Conservation (phyloP, 306 rosid genomes). For the Ochetophila trinervis region DNA sequence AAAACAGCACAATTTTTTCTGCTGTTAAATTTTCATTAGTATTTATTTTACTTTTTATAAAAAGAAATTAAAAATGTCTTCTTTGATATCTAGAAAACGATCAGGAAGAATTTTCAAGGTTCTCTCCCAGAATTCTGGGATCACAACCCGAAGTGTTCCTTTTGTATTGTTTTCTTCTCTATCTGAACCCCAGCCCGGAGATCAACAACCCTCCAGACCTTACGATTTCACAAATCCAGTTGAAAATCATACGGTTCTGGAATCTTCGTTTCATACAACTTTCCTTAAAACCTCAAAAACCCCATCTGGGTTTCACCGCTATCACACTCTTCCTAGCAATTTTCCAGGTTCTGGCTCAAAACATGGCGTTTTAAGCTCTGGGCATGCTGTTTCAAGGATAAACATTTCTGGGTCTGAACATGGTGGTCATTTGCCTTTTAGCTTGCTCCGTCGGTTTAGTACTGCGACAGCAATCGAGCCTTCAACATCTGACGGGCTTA, state of each 20-base stretch:
- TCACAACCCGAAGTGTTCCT: background rate
- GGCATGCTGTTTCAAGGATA: background rate
- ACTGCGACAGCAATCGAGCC: constrained; percentile 46
- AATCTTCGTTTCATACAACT: constrained; percentile 21
- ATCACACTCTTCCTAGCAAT: background rate
- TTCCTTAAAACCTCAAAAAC: constrained; percentile 7
- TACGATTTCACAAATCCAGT: background rate
- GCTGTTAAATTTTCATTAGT: no score
- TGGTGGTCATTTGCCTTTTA: constrained; percentile 11
- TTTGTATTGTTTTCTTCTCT: background rate
- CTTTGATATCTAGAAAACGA: constrained; percentile 25
- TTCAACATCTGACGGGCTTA: constrained; percentile 77
- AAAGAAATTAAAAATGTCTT: constrained; percentile 28
- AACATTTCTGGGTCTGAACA: constrained; percentile 11
- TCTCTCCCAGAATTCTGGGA: constrained; percentile 8
- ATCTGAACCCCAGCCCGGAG: constrained; percentile 1
- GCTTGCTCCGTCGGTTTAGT: constrained; percentile 36
- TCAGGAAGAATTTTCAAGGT: constrained; percentile 19
- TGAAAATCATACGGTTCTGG: constrained; percentile 1
- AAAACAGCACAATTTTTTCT: no score
- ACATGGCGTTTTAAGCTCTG: background rate
- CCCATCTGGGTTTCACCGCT: constrained; percentile 16
- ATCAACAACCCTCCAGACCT: background rate
- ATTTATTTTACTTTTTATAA: background rate
- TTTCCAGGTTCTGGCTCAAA: background rate